phyloP scores from a whole-genome alignment of 495 filamentous ascomycete species.

The Penicillium samsonianum region DNA sequence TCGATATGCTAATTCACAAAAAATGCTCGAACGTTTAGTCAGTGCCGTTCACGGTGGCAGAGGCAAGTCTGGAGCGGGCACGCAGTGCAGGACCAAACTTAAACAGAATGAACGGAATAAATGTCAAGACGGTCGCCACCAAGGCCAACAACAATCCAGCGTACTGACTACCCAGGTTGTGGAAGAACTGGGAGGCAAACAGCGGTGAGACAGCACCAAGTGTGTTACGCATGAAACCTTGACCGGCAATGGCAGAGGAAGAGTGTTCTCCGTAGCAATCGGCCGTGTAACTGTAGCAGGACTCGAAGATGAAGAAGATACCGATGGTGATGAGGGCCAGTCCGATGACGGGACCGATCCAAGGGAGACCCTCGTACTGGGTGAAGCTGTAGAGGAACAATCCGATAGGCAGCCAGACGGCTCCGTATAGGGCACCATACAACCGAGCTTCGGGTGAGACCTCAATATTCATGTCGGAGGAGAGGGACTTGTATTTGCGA shows the following conservation, averaged over 20 bases:
- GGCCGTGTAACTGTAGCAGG: constrained; percentile 44
- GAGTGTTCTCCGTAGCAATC: constrained; percentile 49
- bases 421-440: constrained; percentile 61
- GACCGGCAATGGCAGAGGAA: constrained; percentile 49
- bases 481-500: constrained; percentile 57
- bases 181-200: constrained; percentile 51
- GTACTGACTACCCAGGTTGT: constrained; percentile 45
- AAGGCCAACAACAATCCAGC: constrained; percentile 46
- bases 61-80: constrained; percentile 36
- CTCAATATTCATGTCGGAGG: constrained; percentile 61
- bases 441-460: constrained; percentile 53
- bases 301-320: constrained; percentile 54
- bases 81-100: constrained; percentile 45
- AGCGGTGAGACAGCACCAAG: constrained; percentile 53
- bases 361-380: constrained; percentile 60
- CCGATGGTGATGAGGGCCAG: constrained; percentile 42
- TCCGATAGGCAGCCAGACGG: constrained; percentile 71
- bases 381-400: constrained; percentile 82
- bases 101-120: constrained; percentile 46
- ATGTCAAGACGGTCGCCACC: constrained; percentile 39
- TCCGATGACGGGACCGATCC: constrained; percentile 67
- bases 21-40: not conserved
- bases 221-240: constrained; percentile 52
- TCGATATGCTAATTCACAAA: not conserved
- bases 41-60: constrained; percentile 13